Evolutionary conservation across 345 rosid genomes (phyloP).

Genomic region (Salix viminalis): DNA sequence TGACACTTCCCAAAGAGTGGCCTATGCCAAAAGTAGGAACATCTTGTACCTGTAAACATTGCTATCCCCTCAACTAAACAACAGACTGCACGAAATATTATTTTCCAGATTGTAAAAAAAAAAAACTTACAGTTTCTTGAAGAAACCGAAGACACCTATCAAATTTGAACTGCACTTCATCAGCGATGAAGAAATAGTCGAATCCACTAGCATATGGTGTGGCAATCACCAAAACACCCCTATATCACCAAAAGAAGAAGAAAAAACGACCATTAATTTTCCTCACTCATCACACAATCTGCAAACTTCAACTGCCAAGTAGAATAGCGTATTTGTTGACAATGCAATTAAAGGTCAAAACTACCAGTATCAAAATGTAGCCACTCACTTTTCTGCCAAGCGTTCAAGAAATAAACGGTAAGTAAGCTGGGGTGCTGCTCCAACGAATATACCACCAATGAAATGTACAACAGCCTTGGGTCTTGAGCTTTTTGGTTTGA

Average conservation of each 20-base stretch:
- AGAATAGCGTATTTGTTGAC: neutral
- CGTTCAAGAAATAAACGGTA: conserved; percentile 92
- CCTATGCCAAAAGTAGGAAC: conserved; percentile 95
- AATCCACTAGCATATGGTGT: conserved; percentile 97
- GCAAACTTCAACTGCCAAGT: neutral
- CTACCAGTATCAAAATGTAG: neutral
- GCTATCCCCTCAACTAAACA: neutral
- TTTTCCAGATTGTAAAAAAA: neutral
- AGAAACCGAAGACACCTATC: conserved; percentile 77
- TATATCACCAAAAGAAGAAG: conserved; percentile 29
- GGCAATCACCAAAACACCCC: conserved; percentile 92
- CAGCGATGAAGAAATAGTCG: conserved; percentile 90
- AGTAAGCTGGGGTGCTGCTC: conserved; percentile 97
- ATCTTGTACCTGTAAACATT: conserved; percentile 56
- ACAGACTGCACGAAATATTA: neutral
- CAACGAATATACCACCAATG: conserved; percentile 93
- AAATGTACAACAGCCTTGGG: conserved; percentile 85
- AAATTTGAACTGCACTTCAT: conserved; percentile 90
- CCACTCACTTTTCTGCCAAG: conserved; percentile 76
- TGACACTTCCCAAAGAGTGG: conserved; percentile 89
- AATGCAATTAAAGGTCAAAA: neutral
- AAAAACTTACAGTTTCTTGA: conserved; percentile 62
- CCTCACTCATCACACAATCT: neutral
- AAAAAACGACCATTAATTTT: conserved; percentile 3
- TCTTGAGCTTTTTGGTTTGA: conserved; percentile 57